Conservation (phyloP, 805 yeast species). For the Wickerhamomyces bisporus region DNA sequence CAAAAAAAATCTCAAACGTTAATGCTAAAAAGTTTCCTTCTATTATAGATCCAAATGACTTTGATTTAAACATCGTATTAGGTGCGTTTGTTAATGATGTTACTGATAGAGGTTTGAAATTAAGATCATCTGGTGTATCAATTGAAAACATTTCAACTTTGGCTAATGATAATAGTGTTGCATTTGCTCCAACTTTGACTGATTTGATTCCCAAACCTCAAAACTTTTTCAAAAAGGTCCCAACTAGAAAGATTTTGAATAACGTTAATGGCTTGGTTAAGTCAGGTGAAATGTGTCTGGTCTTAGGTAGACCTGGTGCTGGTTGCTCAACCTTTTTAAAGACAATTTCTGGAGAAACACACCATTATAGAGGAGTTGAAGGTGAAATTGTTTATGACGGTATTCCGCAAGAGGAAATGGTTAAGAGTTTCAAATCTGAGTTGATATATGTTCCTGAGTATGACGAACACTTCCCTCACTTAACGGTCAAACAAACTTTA, state of each 20-base stretch:
- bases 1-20: background rate
- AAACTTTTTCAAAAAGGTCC: background rate
- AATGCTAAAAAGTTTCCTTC: background rate
- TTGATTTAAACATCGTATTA: conserved; percentile 35
- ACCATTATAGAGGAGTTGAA: conserved; percentile 28
- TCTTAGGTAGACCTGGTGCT: conserved; percentile 72
- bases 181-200: conserved; percentile 2
- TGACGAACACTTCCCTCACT: conserved; percentile 72
- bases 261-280: conserved; percentile 30
- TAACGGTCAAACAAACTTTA: conserved; percentile 70
- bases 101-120: conserved; percentile 38
- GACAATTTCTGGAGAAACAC: conserved; percentile 55
- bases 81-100: conserved; percentile 34
- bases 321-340: conserved; percentile 72
- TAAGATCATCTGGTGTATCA: conserved; percentile 37
- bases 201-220: background rate
- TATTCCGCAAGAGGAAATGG: conserved; percentile 52
- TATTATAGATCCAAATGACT: conserved; percentile 24
- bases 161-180: conserved; percentile 1
- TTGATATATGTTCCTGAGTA: conserved; percentile 55
- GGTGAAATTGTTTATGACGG: conserved; percentile 64
- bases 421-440: conserved; percentile 50
- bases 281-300: conserved; percentile 67
- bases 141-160: background rate
- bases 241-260: conserved; percentile 2